These are phyloP conservation scores for Jatropha multifida DNA, from an alignment of 441 rosid species.

Conservation along the genomic window DNA sequence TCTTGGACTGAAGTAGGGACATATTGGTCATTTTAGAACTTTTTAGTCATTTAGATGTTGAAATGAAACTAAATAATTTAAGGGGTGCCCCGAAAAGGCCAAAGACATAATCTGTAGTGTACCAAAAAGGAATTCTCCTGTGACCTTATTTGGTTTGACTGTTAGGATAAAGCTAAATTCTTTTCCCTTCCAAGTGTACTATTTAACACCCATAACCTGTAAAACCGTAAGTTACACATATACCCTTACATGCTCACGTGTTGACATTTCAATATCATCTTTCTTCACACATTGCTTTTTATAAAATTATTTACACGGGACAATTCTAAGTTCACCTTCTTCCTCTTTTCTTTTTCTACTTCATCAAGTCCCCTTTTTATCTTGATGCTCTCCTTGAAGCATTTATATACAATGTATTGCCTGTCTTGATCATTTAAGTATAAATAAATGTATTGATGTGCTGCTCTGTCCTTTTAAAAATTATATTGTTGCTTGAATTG, in stretches of 20 bases:
- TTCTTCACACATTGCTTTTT: too few species aligned
- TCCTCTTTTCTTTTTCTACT: too few species aligned
- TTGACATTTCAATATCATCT: too few species aligned
- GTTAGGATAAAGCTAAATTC: constrained; percentile 2
- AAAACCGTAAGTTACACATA: too few species aligned
- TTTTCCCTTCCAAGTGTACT: background rate
- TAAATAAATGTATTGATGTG: background rate
- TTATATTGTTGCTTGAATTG: background rate
- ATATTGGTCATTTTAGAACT: constrained; percentile 24
- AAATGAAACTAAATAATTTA: constrained; percentile 9
- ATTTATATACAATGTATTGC: background rate
- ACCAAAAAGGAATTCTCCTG: constrained; percentile 14
- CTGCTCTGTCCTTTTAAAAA: background rate
- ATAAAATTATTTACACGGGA: too few species aligned
- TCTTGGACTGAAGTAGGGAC: constrained; percentile 22
- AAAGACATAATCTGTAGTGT: constrained; percentile 11
- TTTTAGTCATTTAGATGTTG: constrained; percentile 15
- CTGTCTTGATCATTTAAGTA: constrained; percentile 6
- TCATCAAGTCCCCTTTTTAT: too few species aligned
- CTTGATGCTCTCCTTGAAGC: too few species aligned
- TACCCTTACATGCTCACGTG: too few species aligned
- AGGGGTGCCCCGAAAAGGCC: background rate
- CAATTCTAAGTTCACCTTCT: too few species aligned
- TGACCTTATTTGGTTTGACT: constrained; percentile 14
- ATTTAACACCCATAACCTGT: too few species aligned